Evolutionary conservation across 495 filamentous ascomycete species (phyloP), one percentile per base, ranked within the genome.

Genomic region (Podospora comata): DNA sequence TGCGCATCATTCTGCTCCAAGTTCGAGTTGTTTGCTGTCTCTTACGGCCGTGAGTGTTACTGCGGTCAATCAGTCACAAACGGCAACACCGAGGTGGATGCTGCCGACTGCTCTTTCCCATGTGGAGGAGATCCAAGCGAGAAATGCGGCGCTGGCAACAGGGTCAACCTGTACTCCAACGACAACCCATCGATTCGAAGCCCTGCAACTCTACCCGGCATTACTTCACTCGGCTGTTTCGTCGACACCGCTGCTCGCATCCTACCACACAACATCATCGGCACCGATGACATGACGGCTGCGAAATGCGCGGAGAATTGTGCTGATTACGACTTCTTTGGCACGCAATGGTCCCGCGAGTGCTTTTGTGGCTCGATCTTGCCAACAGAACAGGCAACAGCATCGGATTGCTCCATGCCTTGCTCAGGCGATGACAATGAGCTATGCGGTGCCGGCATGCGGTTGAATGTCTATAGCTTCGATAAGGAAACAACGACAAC

Each of bases 1-100:
- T 91, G 89, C 75, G 74, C 83, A 9, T 74, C 80, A 57, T 88
- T 85, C 74, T 89, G 87, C 79, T 79, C 75, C 30, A 70, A 66
- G 28, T 87, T 79, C 71, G 79, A 57, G 66, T 88, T 82, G 76
- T 85, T 85, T 72, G 90, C 89, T 63, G 78, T 87, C 19, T 87
- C 92, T 71, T 92, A 90, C 69, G 83, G 81, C 60, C 84, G 84
- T 44, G 87, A 93, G 73, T 91, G 89, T 76, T 90, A 86, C 75
- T 91, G 89, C 76, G 87, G 86, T 34, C 86, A 87, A 70, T 65
- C 61, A 13, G 76, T 81, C 66, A 70, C 71, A 30, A 59, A 71
- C 7, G 78, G 80, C 39, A 80, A 79, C 19, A 74, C 77, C n/a
- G 72, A 75, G 28, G 79, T 79, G 16, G 74, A 76, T n/a, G 69